Evolutionary conservation across 2,329 filamentous ascomycete species (phyloP), one percentile per base, ranked within the genome.

Genomic region (Mycosphaerelloides madeirae): DNA sequence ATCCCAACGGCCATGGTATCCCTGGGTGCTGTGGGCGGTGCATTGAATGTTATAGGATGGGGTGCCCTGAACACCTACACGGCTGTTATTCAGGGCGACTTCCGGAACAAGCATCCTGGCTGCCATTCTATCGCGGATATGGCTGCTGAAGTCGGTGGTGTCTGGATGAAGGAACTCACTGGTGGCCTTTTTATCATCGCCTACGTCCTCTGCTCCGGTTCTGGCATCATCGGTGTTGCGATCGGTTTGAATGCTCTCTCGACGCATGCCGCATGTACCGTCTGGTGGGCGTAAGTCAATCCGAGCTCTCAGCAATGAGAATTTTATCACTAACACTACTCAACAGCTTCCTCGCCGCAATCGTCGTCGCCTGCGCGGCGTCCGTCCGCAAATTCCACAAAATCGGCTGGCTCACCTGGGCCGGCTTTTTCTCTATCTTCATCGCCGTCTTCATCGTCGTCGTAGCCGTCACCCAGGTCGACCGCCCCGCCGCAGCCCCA

Each of bases 371-470:
- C 19, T 50, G 68, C 0, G 67, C 72, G 5, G 76, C 77, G 1
- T 75, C 71, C 19, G 69, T 80, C 4, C 73, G 78, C 49, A 83
- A 53, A 44, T 76, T 81, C 53, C 70, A 77, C 40, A 76, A 80
- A 53, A 75, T 83, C 46, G 77, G 74, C 2, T 82, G 77, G 76
- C 63, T 83, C 33, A 80, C 78, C 0, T 83, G 77, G 74, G 72
- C 71, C 9, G 80, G 80, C 1, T 81, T 83, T 54, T 45, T 72
- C 3, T 78, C 73, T 20, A 74, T 83, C 29, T 81, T 78, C 52
- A 63, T 72, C 13, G 78, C 79, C 5, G 63, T 64, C 28, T 56
- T 64, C 38, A 61, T 64, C 25, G 66, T 83, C 29, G 59, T 63
- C 18, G 47, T 65, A 12, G 77, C 73, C 5, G 79, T 83, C 2